Base-by-base conservation (phyloP, 768 basidiomycete genomes). In the Suillus variegatus region DNA sequence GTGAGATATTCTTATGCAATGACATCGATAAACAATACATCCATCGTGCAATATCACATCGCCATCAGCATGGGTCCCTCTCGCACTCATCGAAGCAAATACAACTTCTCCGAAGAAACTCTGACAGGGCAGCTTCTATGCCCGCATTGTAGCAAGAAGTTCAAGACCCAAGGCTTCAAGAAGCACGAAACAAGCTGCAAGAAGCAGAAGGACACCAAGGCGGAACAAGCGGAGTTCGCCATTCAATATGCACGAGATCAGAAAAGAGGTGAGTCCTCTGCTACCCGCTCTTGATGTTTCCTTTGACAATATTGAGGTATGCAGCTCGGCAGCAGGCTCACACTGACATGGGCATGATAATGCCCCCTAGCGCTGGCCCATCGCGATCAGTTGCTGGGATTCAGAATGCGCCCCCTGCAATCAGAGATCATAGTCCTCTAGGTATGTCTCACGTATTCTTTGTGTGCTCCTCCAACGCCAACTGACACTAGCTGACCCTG, bases 161-260 rank as follows among this genome's bases (percentile, higher is more conserved):
- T 64, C 43, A 35, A 18, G 14, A n/a, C 57, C 0, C 44, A 46
- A 25, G 57, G 64, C 35, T 36, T 64, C 64, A 64, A 64, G 49
- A 60, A 46, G 12, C 64, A 64, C 18, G 35, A 60, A 40, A 28
- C 57, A 10, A 49, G 44, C 57, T 64, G 57, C 41, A 46, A 13
- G 25, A 32, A 36, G 22, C 28, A 46, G 18, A 43, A 51, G 49
- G 60, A 64, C 13, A 47, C 25, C 22, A 36, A 51, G 32, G 36
- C 25, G 32, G 41, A 44, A 60, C n/a, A 18, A 60, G 44, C 36
- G 41, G 64, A 41, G 22, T 35, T 47, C 14, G 28, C 44, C 22
- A 28, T n/a, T 14, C 32, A 46, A 28, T 22, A 60, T 28, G 32
- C 22, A 36, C 36, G 20, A 46, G 57, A 22, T 18, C 35, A 60